Conservation (phyloP, 192 early-diverging fungal species). For the Mortierella claussenii region DNA sequence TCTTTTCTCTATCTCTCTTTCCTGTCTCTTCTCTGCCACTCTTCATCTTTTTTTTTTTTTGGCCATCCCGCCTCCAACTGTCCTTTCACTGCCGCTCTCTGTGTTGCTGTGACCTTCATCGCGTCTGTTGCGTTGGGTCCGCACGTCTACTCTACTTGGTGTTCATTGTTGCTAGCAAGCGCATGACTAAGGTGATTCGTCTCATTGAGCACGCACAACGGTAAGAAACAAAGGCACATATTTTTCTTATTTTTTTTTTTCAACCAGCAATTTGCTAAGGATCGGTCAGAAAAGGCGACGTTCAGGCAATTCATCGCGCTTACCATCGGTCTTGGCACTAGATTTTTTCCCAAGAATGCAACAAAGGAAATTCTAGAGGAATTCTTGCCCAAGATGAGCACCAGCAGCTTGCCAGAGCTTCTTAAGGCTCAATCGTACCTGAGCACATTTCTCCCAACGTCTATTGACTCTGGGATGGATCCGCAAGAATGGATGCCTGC, state of each 20-base stretch:
- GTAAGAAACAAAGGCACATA: conserved; percentile 33
- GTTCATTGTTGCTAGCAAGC: conserved; percentile 53
- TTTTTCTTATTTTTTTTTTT: conserved; percentile 1
- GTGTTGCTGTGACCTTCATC: conserved; percentile 1
- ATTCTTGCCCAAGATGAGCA: conserved; percentile 78
- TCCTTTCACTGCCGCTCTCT: too few relatives aligned
- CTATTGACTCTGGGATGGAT: conserved; percentile 36
- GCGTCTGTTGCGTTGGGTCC: conserved; percentile 17
- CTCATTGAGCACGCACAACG: conserved; percentile 61
- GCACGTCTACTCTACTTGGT: conserved; percentile 10
- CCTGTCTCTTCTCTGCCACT: conserved; percentile 1
- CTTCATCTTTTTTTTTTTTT: not conserved
- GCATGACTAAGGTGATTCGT: conserved; percentile 58
- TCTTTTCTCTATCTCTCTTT: conserved; percentile 7
- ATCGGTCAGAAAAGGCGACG: not conserved
- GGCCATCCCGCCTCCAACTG: not conserved
- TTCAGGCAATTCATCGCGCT: not conserved
- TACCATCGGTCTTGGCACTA: not conserved
- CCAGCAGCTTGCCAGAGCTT: conserved; percentile 71
- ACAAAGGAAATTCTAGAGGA: conserved; percentile 80
- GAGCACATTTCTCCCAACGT: conserved; percentile 76
- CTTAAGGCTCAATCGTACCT: conserved; percentile 69
- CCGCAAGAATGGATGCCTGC: conserved; percentile 81
- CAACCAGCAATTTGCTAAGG: not conserved
- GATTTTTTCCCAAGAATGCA: conserved; percentile 77